Conservation (phyloP, 345 rosid genomes). For the Excoecaria cochinchinensis region DNA sequence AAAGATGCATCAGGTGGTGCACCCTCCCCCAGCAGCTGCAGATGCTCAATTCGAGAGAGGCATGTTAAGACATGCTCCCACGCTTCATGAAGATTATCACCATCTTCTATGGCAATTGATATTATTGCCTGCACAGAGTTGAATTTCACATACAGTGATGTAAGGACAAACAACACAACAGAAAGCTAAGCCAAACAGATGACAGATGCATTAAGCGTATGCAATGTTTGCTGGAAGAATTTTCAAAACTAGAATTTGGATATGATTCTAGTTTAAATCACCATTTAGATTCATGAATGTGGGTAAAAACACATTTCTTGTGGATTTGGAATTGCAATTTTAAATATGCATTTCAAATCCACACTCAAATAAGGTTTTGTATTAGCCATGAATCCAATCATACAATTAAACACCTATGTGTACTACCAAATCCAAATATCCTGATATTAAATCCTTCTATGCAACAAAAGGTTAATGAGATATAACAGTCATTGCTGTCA, state of each 20-base stretch:
- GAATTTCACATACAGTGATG: neutral
- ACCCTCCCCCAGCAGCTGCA: conserved; percentile 98
- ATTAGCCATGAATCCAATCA: neutral
- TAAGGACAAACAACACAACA: conserved; percentile 1
- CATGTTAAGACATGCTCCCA: conserved; percentile 99
- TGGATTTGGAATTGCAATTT: neutral
- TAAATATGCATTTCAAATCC: neutral
- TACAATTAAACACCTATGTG: neutral
- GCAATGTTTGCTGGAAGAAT: neutral
- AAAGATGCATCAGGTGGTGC: conserved; percentile 98
- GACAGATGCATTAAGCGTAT: neutral
- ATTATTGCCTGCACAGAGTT: conserved; percentile 61
- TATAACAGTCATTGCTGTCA: neutral
- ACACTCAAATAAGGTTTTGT: neutral
- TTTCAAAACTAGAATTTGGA: neutral
- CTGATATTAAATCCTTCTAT: neutral
- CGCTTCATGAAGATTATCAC: conserved; percentile 96
- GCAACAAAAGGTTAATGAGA: neutral
- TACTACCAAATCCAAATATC: neutral
- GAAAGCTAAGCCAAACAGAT: conserved; percentile 3
- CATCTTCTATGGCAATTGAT: conserved; percentile 95
- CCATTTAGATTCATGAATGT: neutral
- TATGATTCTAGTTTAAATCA: neutral
- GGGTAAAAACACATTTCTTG: neutral
- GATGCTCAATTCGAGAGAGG: conserved; percentile 97